Evolutionary conservation across 2,329 filamentous ascomycete genomes (phyloP), one percentile per base, ranked within the genome.

Genomic region (Conoideocrella luteorostrata): DNA sequence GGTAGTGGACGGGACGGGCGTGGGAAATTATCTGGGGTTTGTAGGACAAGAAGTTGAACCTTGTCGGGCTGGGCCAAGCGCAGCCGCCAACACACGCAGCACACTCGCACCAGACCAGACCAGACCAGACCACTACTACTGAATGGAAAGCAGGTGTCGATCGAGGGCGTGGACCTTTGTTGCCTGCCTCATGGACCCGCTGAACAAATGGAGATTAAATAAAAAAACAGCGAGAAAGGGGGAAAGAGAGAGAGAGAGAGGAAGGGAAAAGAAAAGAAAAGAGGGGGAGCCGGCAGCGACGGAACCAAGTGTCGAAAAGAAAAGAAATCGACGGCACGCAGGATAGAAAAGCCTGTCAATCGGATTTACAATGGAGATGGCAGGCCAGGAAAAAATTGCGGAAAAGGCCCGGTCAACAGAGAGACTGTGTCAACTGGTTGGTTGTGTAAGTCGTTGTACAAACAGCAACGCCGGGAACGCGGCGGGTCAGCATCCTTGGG

Each of bases 11-110:
- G 45, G 45, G 22, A 48, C 21, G 44, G 50, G 47, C 41, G 50
- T 50, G 51, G 53, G 52, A 54, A 47, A 54, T 49, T 42, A 47
- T 54, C 52, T 52, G 52, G 52, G 52, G 50, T 54, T 47, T 42
- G 52, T 52, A 50, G 51, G 50, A 54, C 50, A 50, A 48, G 30
- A 39, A 43, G 45, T 30, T 44, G 36, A 40, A 45, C 41, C 41
- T 45, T 46, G 41, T 47, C 46, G 36, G 46, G 46, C 47, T 47
- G 40, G 32, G 37, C 43, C 43, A 48, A 48, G 43, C 46, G 46
- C 46, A 46, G 46, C 43, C 46, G 47, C 47, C 43, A 44, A 33
- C 48, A 39, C 43, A 42, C 43, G 39, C 33, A 30, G 20, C 41
- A 15, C 44, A 26, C 34, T 15, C 29, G 29, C 18, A 28, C 23